phyloP scores from a whole-genome alignment of 2,329 filamentous ascomycete genomes.

The Fusarium temperatum region DNA sequence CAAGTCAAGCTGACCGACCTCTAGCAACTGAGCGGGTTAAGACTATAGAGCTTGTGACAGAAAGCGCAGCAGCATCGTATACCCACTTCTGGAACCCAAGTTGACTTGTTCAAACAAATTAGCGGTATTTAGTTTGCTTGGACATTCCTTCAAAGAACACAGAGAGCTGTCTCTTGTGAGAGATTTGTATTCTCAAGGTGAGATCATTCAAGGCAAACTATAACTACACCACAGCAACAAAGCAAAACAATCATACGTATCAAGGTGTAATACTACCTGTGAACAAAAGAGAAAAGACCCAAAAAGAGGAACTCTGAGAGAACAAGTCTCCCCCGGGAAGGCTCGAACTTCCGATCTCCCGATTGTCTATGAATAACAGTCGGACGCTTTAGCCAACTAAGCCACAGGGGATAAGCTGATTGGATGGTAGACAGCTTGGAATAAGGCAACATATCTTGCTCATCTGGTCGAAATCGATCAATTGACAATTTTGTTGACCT shows the following conservation, averaged over 20 bases:
- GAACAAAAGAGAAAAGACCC: background rate
- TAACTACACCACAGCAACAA: background rate
- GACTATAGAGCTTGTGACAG: background rate
- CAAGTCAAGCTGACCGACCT: background rate
- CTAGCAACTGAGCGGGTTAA: background rate
- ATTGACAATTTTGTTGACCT: background rate
- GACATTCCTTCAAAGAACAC: background rate
- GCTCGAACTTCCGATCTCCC: slow-evolving; percentile 45
- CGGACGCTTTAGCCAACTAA: slow-evolving; percentile 41
- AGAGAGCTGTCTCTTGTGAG: background rate
- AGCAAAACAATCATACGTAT: background rate
- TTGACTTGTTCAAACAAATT: no score
- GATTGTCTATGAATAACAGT: slow-evolving; percentile 41
- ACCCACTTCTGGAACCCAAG: background rate
- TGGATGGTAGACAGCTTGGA: background rate
- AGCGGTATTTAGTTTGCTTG: background rate
- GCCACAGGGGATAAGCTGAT: slow-evolving; percentile 36
- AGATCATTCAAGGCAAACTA: background rate
- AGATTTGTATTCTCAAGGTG: background rate
- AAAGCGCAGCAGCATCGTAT: background rate
- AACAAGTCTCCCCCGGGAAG: slow-evolving; percentile 39
- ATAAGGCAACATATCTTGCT: accelerated
- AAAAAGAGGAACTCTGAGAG: background rate
- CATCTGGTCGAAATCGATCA: background rate
- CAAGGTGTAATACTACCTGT: background rate